Evolutionary conservation across 2,329 filamentous ascomycete genomes (phyloP), one percentile per base, ranked within the genome.

Genomic region (Venturia carpophila): DNA sequence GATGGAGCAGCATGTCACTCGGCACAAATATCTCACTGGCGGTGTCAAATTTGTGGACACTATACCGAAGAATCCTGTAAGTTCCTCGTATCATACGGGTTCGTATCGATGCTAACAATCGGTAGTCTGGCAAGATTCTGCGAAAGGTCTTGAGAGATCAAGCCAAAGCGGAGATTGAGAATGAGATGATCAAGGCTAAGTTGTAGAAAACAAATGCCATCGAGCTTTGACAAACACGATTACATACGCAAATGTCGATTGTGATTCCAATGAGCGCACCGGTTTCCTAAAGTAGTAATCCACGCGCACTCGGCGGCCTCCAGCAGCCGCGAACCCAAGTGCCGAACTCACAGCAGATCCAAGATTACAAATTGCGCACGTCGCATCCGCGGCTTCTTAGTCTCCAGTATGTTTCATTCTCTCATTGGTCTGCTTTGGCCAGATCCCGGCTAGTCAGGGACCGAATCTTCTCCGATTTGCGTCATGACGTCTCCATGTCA

Each of bases 1-100:
- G 82, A 79, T 91, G 71, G 82, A 83, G 21, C 80, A 80, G 62
- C 83, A 83, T 64, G 88, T 91, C 5, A 82, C 85, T 0, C 79
- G 76, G 67, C 84, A 87, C 71, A 92, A 92, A 76, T 82, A 84
- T 72, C 79, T 91, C 67, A 85, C 84, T 5, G 89, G 88, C 0
- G 89, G 89, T 1, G 82, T 92, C n/a, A 76, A 81, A 13, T 90
- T 91, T 71, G 78, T 89, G 4, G 82, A 88, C 42, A 77, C 78
- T 15, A 86, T 92, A 41, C 88, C 89, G n/a, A 91, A 89, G 77
- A 90, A 88, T 67, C 82, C 85, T 45, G 84, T 86, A 70, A 71
- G 75, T 58, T n/a, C 39, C 7, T n/a, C 27, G 17, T 27, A 30
- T 47, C 21, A 7, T 21, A n/a, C 13, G 10, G 39, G 5, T 66